These are phyloP conservation scores for Ajuga chamaepitys DNA, from an alignment of 257 asterid species.

Conservation along the genomic window DNA sequence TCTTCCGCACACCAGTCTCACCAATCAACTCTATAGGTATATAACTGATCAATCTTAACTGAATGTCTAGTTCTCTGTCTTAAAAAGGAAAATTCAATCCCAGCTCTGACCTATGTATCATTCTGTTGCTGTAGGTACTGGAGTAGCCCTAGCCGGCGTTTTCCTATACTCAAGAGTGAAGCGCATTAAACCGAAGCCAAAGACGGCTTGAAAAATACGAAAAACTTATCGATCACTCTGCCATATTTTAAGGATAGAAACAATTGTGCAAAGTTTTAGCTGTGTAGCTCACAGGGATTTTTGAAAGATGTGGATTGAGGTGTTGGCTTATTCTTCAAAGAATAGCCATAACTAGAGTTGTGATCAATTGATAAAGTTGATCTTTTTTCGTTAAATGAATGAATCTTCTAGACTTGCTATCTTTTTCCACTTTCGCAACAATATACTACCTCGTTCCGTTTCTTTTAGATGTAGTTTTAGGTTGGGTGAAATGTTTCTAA, in stretches of 20 bases:
- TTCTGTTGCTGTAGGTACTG: conserved; percentile 53
- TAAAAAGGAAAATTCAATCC: neutral
- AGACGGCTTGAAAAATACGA: conserved; percentile 34
- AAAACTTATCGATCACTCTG: conserved; percentile 13
- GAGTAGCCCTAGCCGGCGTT: conserved; percentile 84
- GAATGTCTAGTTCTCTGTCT: too few species aligned
- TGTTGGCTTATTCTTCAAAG: conserved; percentile 1
- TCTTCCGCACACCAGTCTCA: conserved; percentile 85
- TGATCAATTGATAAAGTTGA: neutral
- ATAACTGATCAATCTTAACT: neutral
- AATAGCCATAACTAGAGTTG: neutral
- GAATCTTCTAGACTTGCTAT: neutral
- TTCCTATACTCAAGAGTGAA: conserved; percentile 85
- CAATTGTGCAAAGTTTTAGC: neutral
- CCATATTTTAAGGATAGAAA: conserved; percentile 19
- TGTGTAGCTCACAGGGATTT: conserved; percentile 1
- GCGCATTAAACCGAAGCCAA: conserved; percentile 59
- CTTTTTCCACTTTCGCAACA: neutral
- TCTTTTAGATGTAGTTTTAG: too few species aligned
- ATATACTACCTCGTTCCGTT: too few species aligned
- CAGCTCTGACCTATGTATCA: neutral
- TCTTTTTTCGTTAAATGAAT: neutral
- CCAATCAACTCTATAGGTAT: conserved; percentile 65
- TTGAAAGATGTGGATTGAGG: neutral
- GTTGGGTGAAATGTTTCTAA: too few species aligned